phyloP scores from a whole-genome alignment of 2,329 filamentous ascomycete species.

The Colletotrichum endophyticum region DNA sequence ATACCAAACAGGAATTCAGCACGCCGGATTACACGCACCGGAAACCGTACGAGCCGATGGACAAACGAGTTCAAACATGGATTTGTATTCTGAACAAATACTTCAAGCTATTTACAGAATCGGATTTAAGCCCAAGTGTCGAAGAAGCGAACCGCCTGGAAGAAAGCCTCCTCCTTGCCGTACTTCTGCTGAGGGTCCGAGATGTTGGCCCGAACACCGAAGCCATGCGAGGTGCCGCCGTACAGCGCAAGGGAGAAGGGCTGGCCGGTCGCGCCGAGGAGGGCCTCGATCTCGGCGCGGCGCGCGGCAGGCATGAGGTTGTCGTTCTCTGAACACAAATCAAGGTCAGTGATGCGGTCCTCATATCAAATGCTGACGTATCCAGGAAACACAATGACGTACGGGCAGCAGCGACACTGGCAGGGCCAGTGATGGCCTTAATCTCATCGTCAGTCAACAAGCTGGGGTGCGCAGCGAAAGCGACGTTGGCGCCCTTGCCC shows the following conservation, averaged over 20 bases:
- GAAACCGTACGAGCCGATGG: neutral
- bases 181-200: conserved; percentile 59
- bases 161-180: conserved; percentile 80
- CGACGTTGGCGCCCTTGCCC: conserved; percentile 60
- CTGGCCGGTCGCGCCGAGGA: conserved; percentile 55
- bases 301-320: conserved; percentile 60
- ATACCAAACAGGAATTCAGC: neutral
- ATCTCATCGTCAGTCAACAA: conserved; percentile 66
- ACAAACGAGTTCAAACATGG: neutral
- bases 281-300: conserved; percentile 60
- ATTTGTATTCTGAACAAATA: neutral
- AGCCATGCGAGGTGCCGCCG: conserved; percentile 73
- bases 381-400: conserved; percentile 5
- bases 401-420: conserved; percentile 68
- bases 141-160: conserved; percentile 79
- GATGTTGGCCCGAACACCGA: conserved; percentile 71
- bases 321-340: conserved; percentile 54
- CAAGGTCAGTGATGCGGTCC: neutral
- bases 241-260: conserved; percentile 75
- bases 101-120: neutral
- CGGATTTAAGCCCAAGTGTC: conserved; percentile 47
- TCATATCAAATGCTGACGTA: neutral
- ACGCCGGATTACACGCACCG: neutral
- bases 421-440: conserved; percentile 57
- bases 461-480: conserved; percentile 69